A percentile compares a stretch with the other conserved stretches of the same genome.
Evolutionary conservation across 371 early-diverging fungal genomes (phyloP).

Genomic region (Syncephalis fuscata): DNA sequence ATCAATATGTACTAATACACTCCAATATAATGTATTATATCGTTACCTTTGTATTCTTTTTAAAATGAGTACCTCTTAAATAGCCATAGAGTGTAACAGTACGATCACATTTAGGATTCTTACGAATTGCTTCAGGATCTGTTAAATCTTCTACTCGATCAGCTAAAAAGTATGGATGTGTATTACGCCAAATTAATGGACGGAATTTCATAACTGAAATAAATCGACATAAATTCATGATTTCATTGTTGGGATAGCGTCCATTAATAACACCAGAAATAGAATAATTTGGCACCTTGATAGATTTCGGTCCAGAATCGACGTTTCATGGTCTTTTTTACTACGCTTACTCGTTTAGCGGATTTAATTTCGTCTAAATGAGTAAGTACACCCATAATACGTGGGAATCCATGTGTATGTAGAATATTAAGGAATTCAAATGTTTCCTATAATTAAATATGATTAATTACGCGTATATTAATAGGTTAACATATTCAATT

Average conservation of each 20-base stretch:
- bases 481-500: too few species aligned
- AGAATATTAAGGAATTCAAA: constrained; percentile 97
- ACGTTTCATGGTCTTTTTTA: constrained; percentile 90
- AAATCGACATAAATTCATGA: constrained; percentile 87
- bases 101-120: constrained; percentile 74
- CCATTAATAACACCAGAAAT: constrained; percentile 88
- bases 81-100: constrained; percentile 90
- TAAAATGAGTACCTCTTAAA: constrained; percentile 84
- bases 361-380: constrained; percentile 87
- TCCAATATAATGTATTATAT: neutral
- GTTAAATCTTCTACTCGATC: constrained; percentile 96
- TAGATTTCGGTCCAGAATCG: constrained; percentile 98
- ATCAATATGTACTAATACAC: neutral
- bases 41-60: constrained; percentile 34
- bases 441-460: constrained; percentile 51
- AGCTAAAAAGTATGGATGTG: constrained; percentile 87
- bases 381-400: constrained; percentile 94
- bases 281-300: constrained; percentile 94
- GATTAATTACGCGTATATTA: neutral
- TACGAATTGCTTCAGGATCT: constrained; percentile 66
- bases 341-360: constrained; percentile 69
- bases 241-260: constrained; percentile 80
- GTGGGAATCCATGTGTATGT: constrained; percentile 95
- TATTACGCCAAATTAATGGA: constrained; percentile 90
- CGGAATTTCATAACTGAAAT: constrained; percentile 95